These are phyloP conservation scores for Xylariaceae sp. DNA, from an alignment of 2,329 filamentous ascomycete genomes.

Conservation along the genomic window DNA sequence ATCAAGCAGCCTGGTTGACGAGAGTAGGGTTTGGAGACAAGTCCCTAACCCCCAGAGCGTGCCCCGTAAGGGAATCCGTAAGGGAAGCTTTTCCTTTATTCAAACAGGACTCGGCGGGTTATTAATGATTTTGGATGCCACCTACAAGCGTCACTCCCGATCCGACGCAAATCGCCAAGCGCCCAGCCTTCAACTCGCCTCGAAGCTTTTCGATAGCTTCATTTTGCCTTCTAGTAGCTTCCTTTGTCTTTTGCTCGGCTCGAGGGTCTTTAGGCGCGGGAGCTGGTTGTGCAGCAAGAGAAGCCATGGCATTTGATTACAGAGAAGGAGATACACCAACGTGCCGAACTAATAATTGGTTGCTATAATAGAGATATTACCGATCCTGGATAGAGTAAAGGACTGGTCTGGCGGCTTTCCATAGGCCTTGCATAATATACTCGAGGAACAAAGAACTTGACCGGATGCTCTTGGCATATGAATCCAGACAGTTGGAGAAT, in stretches of 20 bases:
- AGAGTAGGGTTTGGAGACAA: not conserved
- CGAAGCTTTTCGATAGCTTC: slow-evolving; percentile 6
- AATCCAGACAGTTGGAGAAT: not conserved
- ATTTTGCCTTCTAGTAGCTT: slow-evolving; percentile 9
- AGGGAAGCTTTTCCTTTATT: too few species aligned
- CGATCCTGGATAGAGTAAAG: too few species aligned
- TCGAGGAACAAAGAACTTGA: not conserved
- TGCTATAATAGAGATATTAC: too few species aligned
- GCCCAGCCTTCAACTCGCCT: slow-evolving; percentile 4
- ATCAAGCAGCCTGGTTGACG: not conserved
- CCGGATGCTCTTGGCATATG: not conserved
- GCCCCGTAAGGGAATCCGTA: not conserved
- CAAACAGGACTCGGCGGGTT: not conserved
- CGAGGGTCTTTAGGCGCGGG: too few species aligned
- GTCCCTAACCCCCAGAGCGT: not conserved
- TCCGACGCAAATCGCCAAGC: slow-evolving; percentile 21
- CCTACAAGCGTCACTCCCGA: slow-evolving; percentile 12
- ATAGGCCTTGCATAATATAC: not conserved
- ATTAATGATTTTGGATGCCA: not conserved
- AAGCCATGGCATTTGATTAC: too few species aligned
- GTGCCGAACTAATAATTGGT: too few species aligned
- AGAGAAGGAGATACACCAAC: too few species aligned
- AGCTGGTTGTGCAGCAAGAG: too few species aligned
- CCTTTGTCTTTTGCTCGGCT: not conserved
- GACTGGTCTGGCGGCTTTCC: not conserved